Evolutionary conservation across 371 early-diverging fungal species (phyloP), one percentile per base, ranked within the genome.

Genomic region (Mortierella sp.): DNA sequence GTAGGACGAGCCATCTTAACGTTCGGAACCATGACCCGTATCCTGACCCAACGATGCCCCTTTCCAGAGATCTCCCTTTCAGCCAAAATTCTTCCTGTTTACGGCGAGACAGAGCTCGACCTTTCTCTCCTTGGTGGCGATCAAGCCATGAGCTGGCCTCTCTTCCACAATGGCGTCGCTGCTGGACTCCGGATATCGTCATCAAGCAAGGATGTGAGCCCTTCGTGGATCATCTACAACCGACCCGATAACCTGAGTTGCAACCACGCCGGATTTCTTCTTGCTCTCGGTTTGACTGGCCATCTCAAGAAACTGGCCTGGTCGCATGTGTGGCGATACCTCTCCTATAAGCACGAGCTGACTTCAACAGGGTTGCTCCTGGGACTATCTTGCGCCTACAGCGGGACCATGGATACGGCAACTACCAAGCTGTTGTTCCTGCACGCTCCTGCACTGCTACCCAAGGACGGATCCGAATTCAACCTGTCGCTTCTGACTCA

Each of bases 91-190:
- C 77, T 92, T 4, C 94, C 95, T 0, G 61, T 89, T 13, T 90
- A 89, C 45, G 88, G 91, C 1, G 76, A 88, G 22, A 87, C 92
- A 4, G 82, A 85, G 24, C 74, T 92, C 0, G 94, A 92, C 14
- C 85, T 89, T n/a, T 47, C 80, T 1, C 31, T 80, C 0, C 76
- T 87, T 24, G 85, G 85, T 2, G 76, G 87, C 5, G 91, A 93
- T 4, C 77, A 87, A 5, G 47, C 88, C 3, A 19, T 83, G 37
- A 88, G 90, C 41, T 97, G 97, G 98, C 94, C 97, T 0, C 85
- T 90, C 9, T 97, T 97, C 74, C 96, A 97, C 81, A 91, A 93
- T 64, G 98, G 97, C 0, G 96, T 95, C 0, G 93, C 96, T 24
- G 89, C 94, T 1, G 96, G 94, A 6, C 87, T 97, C 7, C 87